Base-by-base conservation (phyloP, 441 rosid genomes). In the Breynia disticha region DNA sequence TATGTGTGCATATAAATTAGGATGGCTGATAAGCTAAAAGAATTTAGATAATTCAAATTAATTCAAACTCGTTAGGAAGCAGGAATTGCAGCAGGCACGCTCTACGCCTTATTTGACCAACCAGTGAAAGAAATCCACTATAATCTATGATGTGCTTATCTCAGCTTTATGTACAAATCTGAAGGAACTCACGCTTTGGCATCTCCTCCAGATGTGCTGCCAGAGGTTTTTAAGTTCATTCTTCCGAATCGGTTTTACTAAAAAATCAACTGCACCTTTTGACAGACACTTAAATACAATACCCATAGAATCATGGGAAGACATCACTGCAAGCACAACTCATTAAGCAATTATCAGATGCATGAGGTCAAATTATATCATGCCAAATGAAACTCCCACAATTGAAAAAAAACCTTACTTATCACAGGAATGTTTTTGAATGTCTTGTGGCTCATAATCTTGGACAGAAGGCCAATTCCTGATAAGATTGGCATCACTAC, bases 141-240 rank as follows among this genome's bases (percentile, higher is more conserved):
- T 41, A 15, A 41, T 6, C n/a, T 9, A 11, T 41, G 44, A 41
- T 28, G 18, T 45, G n/a, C 41, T 45, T 38, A 55, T 41, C 44
- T 41, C 44, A 41, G 45, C 10, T 59, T 54, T 49, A 49, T 55
- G 48, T 41, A 46, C 48, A 38, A 67, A 68, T 51, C 43, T 18
- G 20, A 55, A 46, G 32, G 50, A 39, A 73, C 87, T 78, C 79
- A 87, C 89, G 24, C 80, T 80, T 65, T 83, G 87, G 70, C 91
- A 81, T 80, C 77, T 81, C 75, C 95, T 81, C 95, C 97, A 90
- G 71, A 90, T 80, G 62, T 87, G 96, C 75, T 90, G 97, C 95
- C 97, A 90, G 18, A 87, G 86, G 62, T 76, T 90, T 70, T 83
- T 84, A 55, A 90, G 81, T 63, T 87, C 95, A 59, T 90, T 90